Evolutionary conservation across 495 filamentous ascomycete species (phyloP).

Genomic region (Aeminium ludgeri): DNA sequence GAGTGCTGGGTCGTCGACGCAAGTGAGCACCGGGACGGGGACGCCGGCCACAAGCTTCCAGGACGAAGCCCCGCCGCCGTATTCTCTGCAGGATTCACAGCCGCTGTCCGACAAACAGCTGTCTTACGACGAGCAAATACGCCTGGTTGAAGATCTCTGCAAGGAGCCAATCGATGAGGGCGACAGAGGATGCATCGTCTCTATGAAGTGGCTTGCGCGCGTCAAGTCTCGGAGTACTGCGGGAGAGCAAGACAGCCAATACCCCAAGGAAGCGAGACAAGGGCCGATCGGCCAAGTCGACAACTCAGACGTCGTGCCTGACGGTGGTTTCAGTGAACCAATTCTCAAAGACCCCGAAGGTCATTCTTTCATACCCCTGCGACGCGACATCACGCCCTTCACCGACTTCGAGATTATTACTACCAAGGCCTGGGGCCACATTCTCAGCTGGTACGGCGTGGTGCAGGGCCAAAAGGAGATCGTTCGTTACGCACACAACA

Average conservation of each 20-base stretch:
- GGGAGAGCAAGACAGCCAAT: conserved; percentile 31
- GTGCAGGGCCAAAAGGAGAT: conserved; percentile 55
- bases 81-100: background rate
- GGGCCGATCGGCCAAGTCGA: conserved; percentile 67
- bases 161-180: conserved; percentile 42
- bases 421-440: conserved; percentile 59
- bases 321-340: conserved; percentile 11
- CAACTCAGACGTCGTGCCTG: conserved; percentile 42
- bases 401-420: conserved; percentile 68
- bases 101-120: background rate
- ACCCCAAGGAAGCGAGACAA: conserved; percentile 42
- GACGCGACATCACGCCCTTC: conserved; percentile 43
- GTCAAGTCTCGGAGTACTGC: conserved; percentile 53
- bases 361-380: conserved; percentile 56
- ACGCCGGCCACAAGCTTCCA: conserved; percentile 5
- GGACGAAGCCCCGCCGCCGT: conserved; percentile 1
- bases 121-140: conserved; percentile 62
- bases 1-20: conserved; percentile 2
- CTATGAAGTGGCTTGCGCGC: conserved; percentile 57
- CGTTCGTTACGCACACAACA: conserved; percentile 62
- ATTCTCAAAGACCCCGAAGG: conserved; percentile 36
- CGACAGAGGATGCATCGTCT: conserved; percentile 62
- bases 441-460: conserved; percentile 68
- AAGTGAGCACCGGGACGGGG: background rate
- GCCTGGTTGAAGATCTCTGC: conserved; percentile 42